Base-by-base conservation (phyloP, 345 rosid genomes). In the Linum usitatissimum region DNA sequence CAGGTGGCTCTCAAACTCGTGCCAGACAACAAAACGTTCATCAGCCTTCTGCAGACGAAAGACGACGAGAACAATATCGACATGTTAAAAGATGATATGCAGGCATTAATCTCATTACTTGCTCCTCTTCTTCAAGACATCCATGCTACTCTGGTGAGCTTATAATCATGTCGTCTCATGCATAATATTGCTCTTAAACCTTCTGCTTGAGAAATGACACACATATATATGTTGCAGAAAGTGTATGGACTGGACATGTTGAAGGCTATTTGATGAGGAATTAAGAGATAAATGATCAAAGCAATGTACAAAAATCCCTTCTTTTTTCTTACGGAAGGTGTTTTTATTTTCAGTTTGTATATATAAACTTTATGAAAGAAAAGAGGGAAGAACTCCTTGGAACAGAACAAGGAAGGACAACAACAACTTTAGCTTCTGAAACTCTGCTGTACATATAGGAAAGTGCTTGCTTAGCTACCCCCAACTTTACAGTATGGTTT, bases 1-100 rank as follows among this genome's bases (percentile, higher is more conserved):
- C 80, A 91, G 98, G 84, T 88, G 31, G 88, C 86, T 48, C 75
- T 85, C 65, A 86, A 81, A 77, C 72, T 91, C 21, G 70, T 91
- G 34, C 96, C 96, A 4, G 92, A 86, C 61, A 78, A 60, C 30
- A 79, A 76, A 57, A 82, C 87, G n/a, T 83, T 86, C 80, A 73
- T 82, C 34, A 59, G 68, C 61, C 80, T 85, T 40, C 81, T 91
- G 6, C 73, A 70, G 74, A 79, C 71, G 48, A 83, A 75, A 74
- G 88, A 83, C 45, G 86, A 82, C 59, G 17, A 9, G 3, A 75
- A 57, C 51, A 51, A 28, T 17, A 23, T 23, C 28, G 87, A 84
- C 53, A 71, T 55, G 61, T 69, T 86, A 18, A 75, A 72, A 39
- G 95, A 79, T 70, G 93, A 88, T 34, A 72, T 81, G 60, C 83